These are phyloP conservation scores for Coniochaeta sp. DNA, from an alignment of 2,329 filamentous ascomycete species.

Conservation along the genomic window DNA sequence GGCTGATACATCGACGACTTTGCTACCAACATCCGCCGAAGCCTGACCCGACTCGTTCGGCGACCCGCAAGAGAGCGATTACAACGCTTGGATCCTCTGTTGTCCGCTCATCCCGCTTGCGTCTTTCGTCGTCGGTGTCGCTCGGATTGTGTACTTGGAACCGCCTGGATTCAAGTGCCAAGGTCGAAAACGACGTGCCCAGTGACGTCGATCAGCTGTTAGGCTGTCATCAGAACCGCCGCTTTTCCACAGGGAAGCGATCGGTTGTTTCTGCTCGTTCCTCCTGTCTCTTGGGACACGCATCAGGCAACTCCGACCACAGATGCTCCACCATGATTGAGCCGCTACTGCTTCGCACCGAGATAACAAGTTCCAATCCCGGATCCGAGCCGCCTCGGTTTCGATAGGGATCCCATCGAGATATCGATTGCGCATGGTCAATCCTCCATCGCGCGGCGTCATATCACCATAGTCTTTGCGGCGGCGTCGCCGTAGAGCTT, in stretches of 20 bases:
- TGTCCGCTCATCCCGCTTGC: neutral
- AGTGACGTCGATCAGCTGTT: too few species aligned
- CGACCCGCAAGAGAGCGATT: neutral
- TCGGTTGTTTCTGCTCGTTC: neutral
- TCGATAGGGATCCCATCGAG: constrained; percentile 10
- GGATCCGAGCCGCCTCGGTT: constrained; percentile 7
- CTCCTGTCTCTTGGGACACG: neutral
- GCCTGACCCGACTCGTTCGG: neutral
- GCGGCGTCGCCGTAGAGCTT: constrained; percentile 11
- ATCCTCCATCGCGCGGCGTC: constrained; percentile 5
- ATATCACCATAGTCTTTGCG: constrained; percentile 9
- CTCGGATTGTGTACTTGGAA: neutral
- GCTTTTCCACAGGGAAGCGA: neutral
- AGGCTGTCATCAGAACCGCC: neutral
- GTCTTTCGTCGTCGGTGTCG: neutral
- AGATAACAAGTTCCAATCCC: constrained; percentile 8
- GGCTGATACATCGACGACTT: neutral
- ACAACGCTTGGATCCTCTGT: neutral
- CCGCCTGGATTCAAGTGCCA: neutral
- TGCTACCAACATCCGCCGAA: neutral
- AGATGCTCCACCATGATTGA: constrained; percentile 26
- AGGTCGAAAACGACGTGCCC: too few species aligned
- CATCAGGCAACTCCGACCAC: constrained; percentile 1
- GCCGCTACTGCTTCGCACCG: constrained; percentile 16
- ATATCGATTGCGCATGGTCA: constrained; percentile 7